phyloP scores from a whole-genome alignment of 177 flowering plant species.

The Vitis hybrid region DNA sequence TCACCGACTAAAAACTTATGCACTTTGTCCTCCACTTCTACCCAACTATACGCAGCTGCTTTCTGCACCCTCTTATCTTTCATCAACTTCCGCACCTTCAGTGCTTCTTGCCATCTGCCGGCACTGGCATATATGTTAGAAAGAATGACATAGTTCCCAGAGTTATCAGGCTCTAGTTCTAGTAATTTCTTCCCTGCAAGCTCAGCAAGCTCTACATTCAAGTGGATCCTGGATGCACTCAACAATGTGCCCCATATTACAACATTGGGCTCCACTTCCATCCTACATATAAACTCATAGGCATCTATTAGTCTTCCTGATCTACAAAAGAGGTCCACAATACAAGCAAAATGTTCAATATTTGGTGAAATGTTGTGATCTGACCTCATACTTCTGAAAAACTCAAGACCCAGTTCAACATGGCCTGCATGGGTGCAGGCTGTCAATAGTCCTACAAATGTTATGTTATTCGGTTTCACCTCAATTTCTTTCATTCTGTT shows the following conservation, averaged over 20 bases:
- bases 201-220: slow-evolving; percentile 17
- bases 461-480: slow-evolving; percentile 21
- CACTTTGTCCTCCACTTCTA: slow-evolving; percentile 31
- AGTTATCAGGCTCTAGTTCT: slow-evolving; percentile 19
- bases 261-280: slow-evolving; percentile 20
- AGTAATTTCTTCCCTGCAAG: slow-evolving; percentile 8
- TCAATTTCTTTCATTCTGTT: slow-evolving; percentile 21
- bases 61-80: slow-evolving; percentile 17
- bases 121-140: slow-evolving; percentile 13
- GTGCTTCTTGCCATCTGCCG: slow-evolving; percentile 24
- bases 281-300: slow-evolving; percentile 12
- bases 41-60: slow-evolving; percentile 47
- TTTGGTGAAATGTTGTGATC: slow-evolving; percentile 15
- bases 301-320: slow-evolving; percentile 18
- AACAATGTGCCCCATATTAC: slow-evolving; percentile 24
- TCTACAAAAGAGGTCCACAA: slow-evolving; percentile 21
- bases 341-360: slow-evolving; percentile 21
- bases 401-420: slow-evolving; percentile 24
- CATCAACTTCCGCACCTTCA: slow-evolving; percentile 11
- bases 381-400: slow-evolving; percentile 15
- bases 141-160: slow-evolving; percentile 22
- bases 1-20: slow-evolving; percentile 44
- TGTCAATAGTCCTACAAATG: slow-evolving; percentile 40
- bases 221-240: slow-evolving; percentile 19
- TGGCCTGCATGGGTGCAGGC: slow-evolving; percentile 46